Base-by-base conservation (phyloP, 441 rosid genomes). In the Populus hybrid region DNA sequence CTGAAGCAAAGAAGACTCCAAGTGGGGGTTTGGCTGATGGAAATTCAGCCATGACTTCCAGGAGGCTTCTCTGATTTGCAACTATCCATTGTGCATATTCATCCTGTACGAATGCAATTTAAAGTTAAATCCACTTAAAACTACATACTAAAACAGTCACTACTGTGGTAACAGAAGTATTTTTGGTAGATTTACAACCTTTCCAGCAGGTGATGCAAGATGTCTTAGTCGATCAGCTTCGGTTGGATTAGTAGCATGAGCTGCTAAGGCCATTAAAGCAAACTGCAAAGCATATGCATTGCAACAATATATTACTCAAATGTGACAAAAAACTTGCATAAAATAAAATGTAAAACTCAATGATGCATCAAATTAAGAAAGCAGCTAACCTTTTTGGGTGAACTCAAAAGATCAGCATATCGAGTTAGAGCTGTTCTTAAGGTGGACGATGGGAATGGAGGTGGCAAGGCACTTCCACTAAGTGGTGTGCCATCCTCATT, bases 191-290 rank as follows among this genome's bases (percentile, higher is more conserved):
- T 77, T 79, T 42, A 77, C 79, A 67, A 96, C 99, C 98, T 96
- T 96, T 84, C 99, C 99, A 81, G 96, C 89, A 63, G 98, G 98
- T 35, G 98, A 94, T 64, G 98, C 98, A 16, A 96, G 98, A 84
- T 90, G 90, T 76, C 88, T 89, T 78, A 96, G 79, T 78, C 90
- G 84, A 80, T 94, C 97, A 73, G 97, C 96, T 88, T 96, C 99
- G 6, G 90, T 78, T 20, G 98, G 93, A 80, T 94, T 88, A 80
- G 95, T 90, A 46, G 99, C 95, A 89, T 94, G 96, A 85, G 97
- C 92, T 50, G 98, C 95, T 86, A 96, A 87, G 38, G 99, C 99
- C 8, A 93, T 83, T 78, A 96, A 87, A 67, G 93, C 95, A 74
- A 97, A 84, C 99, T 96, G 93, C 74, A 85, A 82, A 80, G 30